phyloP scores from a whole-genome alignment of 768 basidiomycete species.

The Mycena epipterygia region DNA sequence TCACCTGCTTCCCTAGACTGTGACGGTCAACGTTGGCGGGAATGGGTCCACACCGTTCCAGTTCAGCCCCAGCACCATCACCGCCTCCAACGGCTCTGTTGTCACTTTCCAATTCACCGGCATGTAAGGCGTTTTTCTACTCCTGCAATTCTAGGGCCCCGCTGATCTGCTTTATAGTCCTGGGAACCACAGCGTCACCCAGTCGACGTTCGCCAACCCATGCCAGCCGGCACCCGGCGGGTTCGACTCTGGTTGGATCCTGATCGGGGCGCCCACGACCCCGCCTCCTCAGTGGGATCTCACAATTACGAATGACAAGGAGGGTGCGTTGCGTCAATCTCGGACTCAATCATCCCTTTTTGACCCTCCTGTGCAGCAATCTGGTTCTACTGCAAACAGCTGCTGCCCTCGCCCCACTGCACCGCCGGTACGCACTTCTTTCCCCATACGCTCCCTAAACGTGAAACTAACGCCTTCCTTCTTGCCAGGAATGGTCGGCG shows the following conservation, averaged over 20 bases:
- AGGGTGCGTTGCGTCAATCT: constrained; percentile 50
- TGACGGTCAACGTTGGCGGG: constrained; percentile 33
- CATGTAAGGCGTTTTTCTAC: constrained; percentile 44
- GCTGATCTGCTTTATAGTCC: constrained; percentile 45
- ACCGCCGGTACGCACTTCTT: constrained; percentile 56
- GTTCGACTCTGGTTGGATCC: constrained; percentile 68
- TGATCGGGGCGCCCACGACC: constrained; percentile 45
- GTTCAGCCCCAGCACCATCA: constrained; percentile 59
- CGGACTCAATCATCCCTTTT: background rate
- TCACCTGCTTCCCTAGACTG: background rate
- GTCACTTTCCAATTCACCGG: constrained; percentile 66
- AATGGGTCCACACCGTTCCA: constrained; percentile 43
- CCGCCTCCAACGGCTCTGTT: constrained; percentile 56
- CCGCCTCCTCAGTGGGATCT: constrained; percentile 59
- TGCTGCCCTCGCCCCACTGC: constrained; percentile 58
- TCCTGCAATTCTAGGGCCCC: background rate
- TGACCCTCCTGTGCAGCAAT: constrained; percentile 51
- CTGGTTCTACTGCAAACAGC: constrained; percentile 74
- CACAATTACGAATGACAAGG: constrained; percentile 61
- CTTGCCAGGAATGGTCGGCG: constrained; percentile 39
- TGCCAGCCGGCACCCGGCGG: constrained; percentile 60
- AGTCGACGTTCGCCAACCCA: constrained; percentile 60
- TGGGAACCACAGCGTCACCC: constrained; percentile 68
- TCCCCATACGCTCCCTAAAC: too few species aligned
- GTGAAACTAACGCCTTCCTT: background rate